These are phyloP conservation scores for Trypanosoma mega DNA, from an alignment of 208 protist species.

Conservation along the genomic window DNA sequence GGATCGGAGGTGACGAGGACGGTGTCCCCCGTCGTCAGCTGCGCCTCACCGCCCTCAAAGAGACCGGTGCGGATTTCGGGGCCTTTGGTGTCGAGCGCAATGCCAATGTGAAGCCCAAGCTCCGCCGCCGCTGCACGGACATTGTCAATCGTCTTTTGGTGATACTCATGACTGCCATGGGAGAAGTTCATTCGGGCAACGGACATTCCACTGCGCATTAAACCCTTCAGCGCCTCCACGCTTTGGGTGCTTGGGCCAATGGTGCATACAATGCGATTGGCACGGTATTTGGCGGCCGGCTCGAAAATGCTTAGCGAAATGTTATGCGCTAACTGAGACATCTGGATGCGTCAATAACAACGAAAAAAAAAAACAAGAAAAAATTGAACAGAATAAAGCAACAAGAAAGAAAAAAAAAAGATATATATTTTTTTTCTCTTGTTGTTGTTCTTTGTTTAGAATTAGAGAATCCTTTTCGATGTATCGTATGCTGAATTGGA, in stretches of 20 bases:
- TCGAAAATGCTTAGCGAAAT: slow-evolving; percentile 88
- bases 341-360: too few relatives aligned
- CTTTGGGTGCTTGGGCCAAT: slow-evolving; percentile 96
- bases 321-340: slow-evolving; percentile 90
- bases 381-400: too few relatives aligned
- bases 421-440: slow-evolving; percentile 4
- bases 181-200: slow-evolving; percentile 98
- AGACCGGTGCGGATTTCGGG: slow-evolving; percentile 96
- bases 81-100: slow-evolving; percentile 97
- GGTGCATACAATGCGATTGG: slow-evolving; percentile 96
- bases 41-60: slow-evolving; percentile 72
- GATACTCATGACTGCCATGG: slow-evolving; percentile 96
- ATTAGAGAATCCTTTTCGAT: background rate
- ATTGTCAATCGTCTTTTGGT: slow-evolving; percentile 94
- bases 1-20: slow-evolving; percentile 91
- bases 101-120: slow-evolving; percentile 87
- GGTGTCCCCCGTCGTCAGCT: slow-evolving; percentile 63
- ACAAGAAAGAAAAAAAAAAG: background rate
- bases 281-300: slow-evolving; percentile 70
- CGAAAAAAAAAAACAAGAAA: too few relatives aligned
- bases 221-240: slow-evolving; percentile 89
- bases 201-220: slow-evolving; percentile 96
- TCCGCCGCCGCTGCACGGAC: slow-evolving; percentile 88
- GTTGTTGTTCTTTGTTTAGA: background rate
- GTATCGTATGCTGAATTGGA: too few relatives aligned